Evolutionary conservation across 73 alveolate genomes (phyloP).

Genomic region (Tetrahymena malaccensis): DNA sequence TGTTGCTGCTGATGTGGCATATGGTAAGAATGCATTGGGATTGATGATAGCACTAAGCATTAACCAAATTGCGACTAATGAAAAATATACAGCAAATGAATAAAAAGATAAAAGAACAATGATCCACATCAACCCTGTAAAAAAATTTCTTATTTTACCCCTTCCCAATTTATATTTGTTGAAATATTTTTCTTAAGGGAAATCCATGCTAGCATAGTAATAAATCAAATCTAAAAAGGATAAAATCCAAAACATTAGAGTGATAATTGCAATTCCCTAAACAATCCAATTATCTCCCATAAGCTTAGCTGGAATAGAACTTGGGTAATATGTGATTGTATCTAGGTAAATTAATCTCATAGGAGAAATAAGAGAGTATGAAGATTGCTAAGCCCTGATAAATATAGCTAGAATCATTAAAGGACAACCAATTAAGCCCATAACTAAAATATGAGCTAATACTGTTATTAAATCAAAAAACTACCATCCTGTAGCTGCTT

Average conservation of each 20-base stretch:
- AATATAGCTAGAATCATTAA: neutral
- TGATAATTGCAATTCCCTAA: neutral
- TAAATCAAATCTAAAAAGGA: constrained; percentile 25
- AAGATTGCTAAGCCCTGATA: neutral
- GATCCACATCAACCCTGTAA: constrained; percentile 16
- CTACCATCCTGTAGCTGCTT: neutral
- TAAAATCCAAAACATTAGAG: constrained; percentile 14
- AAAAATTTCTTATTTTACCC: neutral
- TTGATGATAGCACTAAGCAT: constrained; percentile 39
- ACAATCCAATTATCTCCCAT: constrained; percentile 16
- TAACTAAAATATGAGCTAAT: neutral
- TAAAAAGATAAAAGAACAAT: constrained; percentile 11
- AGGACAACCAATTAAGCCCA: neutral
- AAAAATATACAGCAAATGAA: neutral
- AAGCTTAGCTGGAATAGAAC: constrained; percentile 15
- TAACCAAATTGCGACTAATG: constrained; percentile 28
- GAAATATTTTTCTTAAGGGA: constrained; percentile 32
- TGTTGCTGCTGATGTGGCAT: constrained; percentile 49
- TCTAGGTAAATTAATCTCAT: neutral
- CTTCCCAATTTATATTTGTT: constrained; percentile 9
- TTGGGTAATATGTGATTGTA: neutral
- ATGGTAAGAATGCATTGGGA: constrained; percentile 45
- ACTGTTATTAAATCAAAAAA: neutral
- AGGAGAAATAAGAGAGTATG: neutral
- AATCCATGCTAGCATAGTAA: constrained; percentile 19